A percentile compares a stretch with the other conserved stretches of the same genome.
phyloP scores from a whole-genome alignment of 176 grass and related monocot species.

The Triticum monococcum region DNA sequence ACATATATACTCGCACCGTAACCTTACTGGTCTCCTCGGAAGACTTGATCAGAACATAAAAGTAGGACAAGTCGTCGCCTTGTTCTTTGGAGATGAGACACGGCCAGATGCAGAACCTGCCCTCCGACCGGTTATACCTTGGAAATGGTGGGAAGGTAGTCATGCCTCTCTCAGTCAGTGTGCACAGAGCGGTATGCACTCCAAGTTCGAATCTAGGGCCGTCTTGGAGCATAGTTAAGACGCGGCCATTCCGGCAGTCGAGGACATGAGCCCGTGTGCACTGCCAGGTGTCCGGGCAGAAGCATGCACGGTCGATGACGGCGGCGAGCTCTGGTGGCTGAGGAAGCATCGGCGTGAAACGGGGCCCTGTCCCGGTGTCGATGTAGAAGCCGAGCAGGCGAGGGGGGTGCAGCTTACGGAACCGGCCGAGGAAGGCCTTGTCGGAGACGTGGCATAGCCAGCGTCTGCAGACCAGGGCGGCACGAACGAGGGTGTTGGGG shows the following conservation, averaged over 20 bases:
- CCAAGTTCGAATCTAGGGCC: not conserved
- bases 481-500: slow-evolving; percentile 13
- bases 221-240: not conserved
- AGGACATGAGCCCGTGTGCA: not conserved
- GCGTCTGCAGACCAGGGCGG: slow-evolving; percentile 16
- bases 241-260: not conserved
- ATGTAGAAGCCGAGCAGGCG: not conserved
- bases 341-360: not conserved
- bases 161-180: not conserved
- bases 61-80: not conserved
- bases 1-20: not conserved
- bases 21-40: not conserved
- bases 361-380: too few species aligned
- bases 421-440: slow-evolving; percentile 18
- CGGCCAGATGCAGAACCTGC: not conserved
- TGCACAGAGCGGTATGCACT: not conserved
- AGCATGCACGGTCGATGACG: not conserved
- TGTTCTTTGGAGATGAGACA: not conserved
- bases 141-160: not conserved
- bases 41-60: not conserved
- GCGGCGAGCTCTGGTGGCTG: not conserved
- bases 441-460: slow-evolving; percentile 22
- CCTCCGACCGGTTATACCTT: not conserved
- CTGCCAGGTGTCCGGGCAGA: not conserved
- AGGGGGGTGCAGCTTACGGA: not conserved